Conservation (phyloP, 176 grass and related monocot genomes). For the Triticum monococcum region DNA sequence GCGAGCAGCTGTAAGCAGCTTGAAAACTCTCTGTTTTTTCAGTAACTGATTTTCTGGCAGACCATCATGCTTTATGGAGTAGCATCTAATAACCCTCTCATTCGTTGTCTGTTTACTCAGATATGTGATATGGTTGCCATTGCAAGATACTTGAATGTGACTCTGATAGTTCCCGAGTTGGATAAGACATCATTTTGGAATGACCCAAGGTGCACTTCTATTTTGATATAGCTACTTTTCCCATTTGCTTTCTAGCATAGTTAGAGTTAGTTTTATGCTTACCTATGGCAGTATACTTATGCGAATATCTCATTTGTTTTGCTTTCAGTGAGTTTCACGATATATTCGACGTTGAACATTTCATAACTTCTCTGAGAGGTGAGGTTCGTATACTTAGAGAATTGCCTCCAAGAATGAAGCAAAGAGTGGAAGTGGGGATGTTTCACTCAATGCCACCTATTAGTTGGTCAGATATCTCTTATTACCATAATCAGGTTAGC, state of each 20-base stretch:
- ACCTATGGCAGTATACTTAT: neutral
- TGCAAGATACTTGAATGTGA: conserved; percentile 73
- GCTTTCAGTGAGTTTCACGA: conserved; percentile 67
- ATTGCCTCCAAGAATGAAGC: conserved; percentile 59
- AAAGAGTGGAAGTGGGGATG: conserved; percentile 40
- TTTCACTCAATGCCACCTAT: conserved; percentile 60
- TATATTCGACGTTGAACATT: conserved; percentile 78
- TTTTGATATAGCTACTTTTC: neutral
- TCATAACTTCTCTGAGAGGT: conserved; percentile 68
- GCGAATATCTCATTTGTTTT: neutral
- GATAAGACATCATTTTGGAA: conserved; percentile 80
- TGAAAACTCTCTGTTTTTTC: neutral
- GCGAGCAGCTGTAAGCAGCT: conserved; percentile 61
- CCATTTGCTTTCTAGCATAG: neutral
- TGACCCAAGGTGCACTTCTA: conserved; percentile 57
- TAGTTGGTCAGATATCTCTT: conserved; percentile 80
- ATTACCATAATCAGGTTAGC: conserved; percentile 67
- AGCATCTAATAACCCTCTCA: neutral
- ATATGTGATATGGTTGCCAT: conserved; percentile 83
- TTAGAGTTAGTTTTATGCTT: neutral
- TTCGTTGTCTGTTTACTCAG: conserved; percentile 47
- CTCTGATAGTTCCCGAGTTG: conserved; percentile 63
- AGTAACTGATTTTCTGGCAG: neutral
- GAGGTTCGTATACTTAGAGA: conserved; percentile 62
- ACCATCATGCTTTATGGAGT: neutral